These are phyloP conservation scores for Penicillium roqueforti DNA, from an alignment of 495 filamentous ascomycete species.

Conservation along the genomic window DNA sequence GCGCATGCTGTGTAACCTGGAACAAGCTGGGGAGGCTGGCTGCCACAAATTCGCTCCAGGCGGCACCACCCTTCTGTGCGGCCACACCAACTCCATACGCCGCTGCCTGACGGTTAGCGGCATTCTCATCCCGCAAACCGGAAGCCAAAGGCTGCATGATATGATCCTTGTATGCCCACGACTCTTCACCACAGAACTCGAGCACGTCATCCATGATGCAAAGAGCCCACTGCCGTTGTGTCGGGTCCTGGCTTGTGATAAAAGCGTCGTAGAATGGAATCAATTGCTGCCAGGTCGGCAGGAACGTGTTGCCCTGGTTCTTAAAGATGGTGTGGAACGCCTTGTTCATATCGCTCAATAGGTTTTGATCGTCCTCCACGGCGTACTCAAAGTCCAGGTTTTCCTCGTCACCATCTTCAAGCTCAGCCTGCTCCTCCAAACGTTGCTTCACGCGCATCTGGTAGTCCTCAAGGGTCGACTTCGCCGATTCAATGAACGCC, in stretches of 20 bases:
- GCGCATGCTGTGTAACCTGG: slow-evolving; percentile 69
- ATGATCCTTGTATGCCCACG: slow-evolving; percentile 74
- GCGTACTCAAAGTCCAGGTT: slow-evolving; percentile 65
- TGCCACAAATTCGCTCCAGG: slow-evolving; percentile 79
- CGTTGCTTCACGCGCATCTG: slow-evolving; percentile 76
- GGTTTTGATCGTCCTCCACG: slow-evolving; percentile 94
- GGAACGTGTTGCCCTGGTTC: slow-evolving; percentile 79
- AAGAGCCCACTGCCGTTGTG: slow-evolving; percentile 95
- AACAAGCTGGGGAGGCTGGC: slow-evolving; percentile 78
- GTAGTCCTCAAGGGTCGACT: slow-evolving; percentile 85
- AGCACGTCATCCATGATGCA: slow-evolving; percentile 99
- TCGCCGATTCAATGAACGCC: slow-evolving; percentile 78
- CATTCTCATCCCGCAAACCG: slow-evolving; percentile 76
- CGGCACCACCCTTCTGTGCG: slow-evolving; percentile 81
- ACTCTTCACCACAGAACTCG: slow-evolving; percentile 87
- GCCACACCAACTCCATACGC: slow-evolving; percentile 95
- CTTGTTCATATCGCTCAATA: slow-evolving; percentile 99
- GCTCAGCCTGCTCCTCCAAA: slow-evolving; percentile 68
- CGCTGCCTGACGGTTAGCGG: slow-evolving; percentile 94
- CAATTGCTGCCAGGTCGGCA: slow-evolving; percentile 81
- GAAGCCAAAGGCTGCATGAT: slow-evolving; percentile 81
- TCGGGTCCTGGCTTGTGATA: slow-evolving; percentile 77
- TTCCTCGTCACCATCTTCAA: slow-evolving; percentile 82
- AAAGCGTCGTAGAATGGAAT: slow-evolving; percentile 80
- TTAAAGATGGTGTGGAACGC: slow-evolving; percentile 99